Evolutionary conservation across 805 yeast genomes (phyloP).

Genomic region (Barnettozyma siamensis): DNA sequence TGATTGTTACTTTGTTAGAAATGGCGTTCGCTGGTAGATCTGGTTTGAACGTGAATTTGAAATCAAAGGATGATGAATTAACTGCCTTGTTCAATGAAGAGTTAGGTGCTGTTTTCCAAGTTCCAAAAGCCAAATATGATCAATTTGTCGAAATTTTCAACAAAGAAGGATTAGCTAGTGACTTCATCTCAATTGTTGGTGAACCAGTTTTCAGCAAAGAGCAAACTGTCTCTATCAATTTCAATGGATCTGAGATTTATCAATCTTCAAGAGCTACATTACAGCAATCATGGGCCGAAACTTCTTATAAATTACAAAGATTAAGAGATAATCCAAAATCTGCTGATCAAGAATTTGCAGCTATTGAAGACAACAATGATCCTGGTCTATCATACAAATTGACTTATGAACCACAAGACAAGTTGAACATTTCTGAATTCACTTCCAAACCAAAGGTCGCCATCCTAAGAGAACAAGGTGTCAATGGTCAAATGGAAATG

Average conservation of each 20-base stretch:
- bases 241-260: constrained; percentile 43
- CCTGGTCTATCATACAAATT: constrained; percentile 86
- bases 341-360: constrained; percentile 78
- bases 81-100: constrained; percentile 83
- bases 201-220: constrained; percentile 53
- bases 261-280: constrained; percentile 57
- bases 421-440: constrained; percentile 34
- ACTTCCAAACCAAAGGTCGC: constrained; percentile 79
- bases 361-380: constrained; percentile 72
- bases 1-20: constrained; percentile 76
- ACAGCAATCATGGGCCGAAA: constrained; percentile 80
- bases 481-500: constrained; percentile 97
- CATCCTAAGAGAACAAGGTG: constrained; percentile 96
- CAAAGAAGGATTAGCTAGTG: constrained; percentile 52
- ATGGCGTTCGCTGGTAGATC: constrained; percentile 97
- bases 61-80: constrained; percentile 35
- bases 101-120: constrained; percentile 94
- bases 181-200: constrained; percentile 60
- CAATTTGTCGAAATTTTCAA: constrained; percentile 50
- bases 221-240: constrained; percentile 43
- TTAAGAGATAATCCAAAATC: constrained; percentile 91
- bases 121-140: constrained; percentile 45
- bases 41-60: constrained; percentile 60
- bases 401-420: constrained; percentile 57
- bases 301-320: constrained; percentile 85